A percentile compares a stretch with the other conserved stretches of the same genome.
Conservation (phyloP, 345 rosid species). For the Excoecaria cochinchinensis region DNA sequence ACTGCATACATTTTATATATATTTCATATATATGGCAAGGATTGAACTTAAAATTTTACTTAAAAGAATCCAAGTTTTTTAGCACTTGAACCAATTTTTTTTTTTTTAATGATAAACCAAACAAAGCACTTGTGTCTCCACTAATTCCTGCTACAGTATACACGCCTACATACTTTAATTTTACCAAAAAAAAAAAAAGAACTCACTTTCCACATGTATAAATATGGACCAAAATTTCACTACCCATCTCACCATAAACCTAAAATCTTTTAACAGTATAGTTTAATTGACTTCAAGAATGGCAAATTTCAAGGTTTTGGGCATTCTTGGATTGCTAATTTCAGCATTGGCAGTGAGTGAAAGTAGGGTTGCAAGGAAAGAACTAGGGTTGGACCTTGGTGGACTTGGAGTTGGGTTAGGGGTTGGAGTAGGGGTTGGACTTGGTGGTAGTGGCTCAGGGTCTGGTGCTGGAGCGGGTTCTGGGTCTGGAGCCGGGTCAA, state of each 20-base stretch:
- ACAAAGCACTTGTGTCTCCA: conserved; percentile 22
- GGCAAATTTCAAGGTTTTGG: conserved; percentile 29
- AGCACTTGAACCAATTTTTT: no score
- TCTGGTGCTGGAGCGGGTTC: conserved; percentile 65
- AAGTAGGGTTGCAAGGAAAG: conserved; percentile 66
- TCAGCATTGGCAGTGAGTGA: conserved; percentile 37
- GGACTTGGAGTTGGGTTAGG: conserved; percentile 74
- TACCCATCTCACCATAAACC: background rate
- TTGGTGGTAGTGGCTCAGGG: conserved; percentile 49
- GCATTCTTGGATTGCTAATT: conserved; percentile 32
- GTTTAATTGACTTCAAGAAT: conserved; percentile 10
- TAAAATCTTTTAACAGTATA: background rate
- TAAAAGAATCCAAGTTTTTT: no score
- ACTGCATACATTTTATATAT: no score
- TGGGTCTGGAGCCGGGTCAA: conserved; percentile 53
- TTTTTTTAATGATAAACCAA: no score
- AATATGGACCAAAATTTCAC: conserved; percentile 12
- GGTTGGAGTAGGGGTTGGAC: conserved; percentile 60
- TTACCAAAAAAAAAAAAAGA: background rate
- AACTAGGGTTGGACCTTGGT: conserved; percentile 73
- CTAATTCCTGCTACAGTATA: conserved; percentile 15
- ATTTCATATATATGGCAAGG: no score
- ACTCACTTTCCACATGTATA: conserved; percentile 17
- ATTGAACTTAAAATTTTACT: no score
- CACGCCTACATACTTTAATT: conserved; percentile 17